Evolutionary conservation across 2,329 filamentous ascomycete genomes (phyloP), one percentile per base, ranked within the genome.

Genomic region (Trichoderma polysporum): DNA sequence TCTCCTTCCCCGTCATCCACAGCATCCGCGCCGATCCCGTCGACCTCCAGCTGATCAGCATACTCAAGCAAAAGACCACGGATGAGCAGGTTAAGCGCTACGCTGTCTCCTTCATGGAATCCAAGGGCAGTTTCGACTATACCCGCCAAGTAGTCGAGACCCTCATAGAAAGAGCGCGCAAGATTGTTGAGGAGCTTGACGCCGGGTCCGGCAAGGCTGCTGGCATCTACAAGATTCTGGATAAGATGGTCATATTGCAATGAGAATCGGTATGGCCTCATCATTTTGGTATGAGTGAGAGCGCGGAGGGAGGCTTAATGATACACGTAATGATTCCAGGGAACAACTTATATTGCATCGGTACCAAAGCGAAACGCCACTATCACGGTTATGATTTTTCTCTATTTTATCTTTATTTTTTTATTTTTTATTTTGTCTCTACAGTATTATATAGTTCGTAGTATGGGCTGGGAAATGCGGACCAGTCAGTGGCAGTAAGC

Each of bases 1-100:
- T 97, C 82, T 94, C 91, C 29, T 97, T 97, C 77, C 93, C 94
- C 47, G 90, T 98, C 74, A 97, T 98, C 74, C 94, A 98, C 81
- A 91, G 91, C 77, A 96, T 98, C 72, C 91, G 92, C 68, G 82
- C 90, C 68, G 87, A 93, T 75, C 91, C 87, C 19, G 80, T 82
- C 33, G 91, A 93, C 75, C 83, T 91, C 71, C 90, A 96, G 74
- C 86, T 99, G 65, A 86, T 97, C 77, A 97, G 95, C 75, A 97
- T 98, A 66, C 83, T 98, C 49, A 92, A 92, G 79, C 94, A 97
- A 79, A 94, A 93, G 80, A 93, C 94, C 1, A 86, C 84, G 22
- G 91, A 97, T 73, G 88, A 92, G 54, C 91, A 94, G 74, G 92
- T 98, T 62, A 98, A 98, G 83, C 83, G 88, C 68, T 98, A 97